Percentiles rank a stretch among this genome's conserved stretches.
These are phyloP conservation scores for Tolypocladium sp. DNA, from an alignment of 2,329 filamentous ascomycete species.

Conservation along the genomic window DNA sequence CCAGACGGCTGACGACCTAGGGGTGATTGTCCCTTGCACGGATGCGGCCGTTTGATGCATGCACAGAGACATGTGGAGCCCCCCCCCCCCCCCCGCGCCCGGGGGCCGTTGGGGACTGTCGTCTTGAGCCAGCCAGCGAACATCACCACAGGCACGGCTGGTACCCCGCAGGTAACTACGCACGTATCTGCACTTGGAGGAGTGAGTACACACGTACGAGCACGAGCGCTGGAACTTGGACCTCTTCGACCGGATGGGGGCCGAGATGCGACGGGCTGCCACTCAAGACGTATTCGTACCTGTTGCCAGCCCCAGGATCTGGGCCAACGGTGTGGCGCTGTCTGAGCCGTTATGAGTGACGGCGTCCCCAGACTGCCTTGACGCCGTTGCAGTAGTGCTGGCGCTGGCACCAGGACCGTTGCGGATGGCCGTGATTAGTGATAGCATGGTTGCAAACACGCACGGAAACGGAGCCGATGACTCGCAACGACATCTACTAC, in stretches of 20 bases:
- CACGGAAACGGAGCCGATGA: background rate
- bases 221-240: background rate
- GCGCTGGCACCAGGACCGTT: background rate
- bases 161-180: no score
- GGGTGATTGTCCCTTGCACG: background rate
- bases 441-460: no score
- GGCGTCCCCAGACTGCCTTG: no score
- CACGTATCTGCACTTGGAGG: no score
- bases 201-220: background rate
- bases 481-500: background rate
- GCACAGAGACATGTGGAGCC: no score
- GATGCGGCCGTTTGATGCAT: background rate
- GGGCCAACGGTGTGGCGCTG: background rate
- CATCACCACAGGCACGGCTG: background rate
- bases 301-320: background rate
- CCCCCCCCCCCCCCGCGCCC: no score
- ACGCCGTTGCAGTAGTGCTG: background rate
- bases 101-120: background rate
- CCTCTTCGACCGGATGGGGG: background rate
- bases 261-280: background rate
- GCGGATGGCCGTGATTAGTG: background rate
- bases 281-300: no score
- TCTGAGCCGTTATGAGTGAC: background rate
- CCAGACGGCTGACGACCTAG: no score
- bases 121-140: background rate